phyloP scores from a whole-genome alignment of 2,329 filamentous ascomycete genomes.

The Tolypocladium capitatum region DNA sequence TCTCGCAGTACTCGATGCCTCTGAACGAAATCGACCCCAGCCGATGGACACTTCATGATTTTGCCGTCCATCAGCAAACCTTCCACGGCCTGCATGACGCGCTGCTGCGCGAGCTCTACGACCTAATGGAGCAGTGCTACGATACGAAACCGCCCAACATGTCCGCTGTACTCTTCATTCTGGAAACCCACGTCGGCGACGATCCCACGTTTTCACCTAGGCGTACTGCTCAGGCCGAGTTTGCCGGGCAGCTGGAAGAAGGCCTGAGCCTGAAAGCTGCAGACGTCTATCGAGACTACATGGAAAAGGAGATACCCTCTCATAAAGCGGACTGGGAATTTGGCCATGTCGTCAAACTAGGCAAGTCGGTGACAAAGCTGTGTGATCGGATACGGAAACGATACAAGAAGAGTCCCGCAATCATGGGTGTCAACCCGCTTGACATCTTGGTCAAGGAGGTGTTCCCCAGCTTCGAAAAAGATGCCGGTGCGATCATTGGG shows the following conservation, averaged over 20 bases:
- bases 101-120: conserved; percentile 74
- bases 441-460: conserved; percentile 69
- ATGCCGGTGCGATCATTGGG: conserved; percentile 73
- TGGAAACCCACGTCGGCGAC: conserved; percentile 69
- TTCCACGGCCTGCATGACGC: conserved; percentile 66
- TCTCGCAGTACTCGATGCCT: conserved; percentile 36
- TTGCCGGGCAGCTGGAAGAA: conserved; percentile 56
- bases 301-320: conserved; percentile 68
- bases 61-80: conserved; percentile 58
- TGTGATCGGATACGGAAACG: conserved; percentile 85
- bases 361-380: conserved; percentile 72
- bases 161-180: conserved; percentile 63
- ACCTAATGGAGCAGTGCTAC: conserved; percentile 77
- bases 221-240: conserved; percentile 57
- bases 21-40: conserved; percentile 43
- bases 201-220: conserved; percentile 65
- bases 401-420: conserved; percentile 74
- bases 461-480: conserved; percentile 80
- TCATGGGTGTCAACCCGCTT: conserved; percentile 59
- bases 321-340: conserved; percentile 80
- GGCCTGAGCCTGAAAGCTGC: conserved; percentile 62
- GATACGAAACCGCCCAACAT: conserved; percentile 76
- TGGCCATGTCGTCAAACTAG: conserved; percentile 77
- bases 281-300: conserved; percentile 65
- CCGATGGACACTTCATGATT: conserved; percentile 57